Evolutionary conservation across 176 grass and related monocot species (phyloP).

Genomic region (Oryza longistaminata): DNA sequence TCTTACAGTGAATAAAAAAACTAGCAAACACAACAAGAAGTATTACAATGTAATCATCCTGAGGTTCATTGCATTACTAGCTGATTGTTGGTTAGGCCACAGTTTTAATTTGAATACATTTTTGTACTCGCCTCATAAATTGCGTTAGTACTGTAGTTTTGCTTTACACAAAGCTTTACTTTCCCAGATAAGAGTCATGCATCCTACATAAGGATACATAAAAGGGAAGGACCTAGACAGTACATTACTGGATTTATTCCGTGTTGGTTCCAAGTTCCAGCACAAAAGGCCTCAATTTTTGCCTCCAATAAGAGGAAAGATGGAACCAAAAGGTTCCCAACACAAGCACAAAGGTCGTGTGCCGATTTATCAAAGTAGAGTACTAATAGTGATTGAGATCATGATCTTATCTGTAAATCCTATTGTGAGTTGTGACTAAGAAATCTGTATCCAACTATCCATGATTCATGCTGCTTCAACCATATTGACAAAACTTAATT

Average conservation of each 20-base stretch:
- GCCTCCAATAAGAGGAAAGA: background rate
- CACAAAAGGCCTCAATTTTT: background rate
- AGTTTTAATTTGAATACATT: background rate
- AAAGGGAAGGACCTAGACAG: background rate
- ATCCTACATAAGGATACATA: background rate
- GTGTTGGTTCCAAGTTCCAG: background rate
- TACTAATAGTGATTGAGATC: background rate
- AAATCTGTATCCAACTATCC: too few relatives aligned
- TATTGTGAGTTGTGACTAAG: background rate
- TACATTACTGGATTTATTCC: background rate
- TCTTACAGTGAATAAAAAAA: background rate
- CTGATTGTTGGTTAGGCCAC: background rate
- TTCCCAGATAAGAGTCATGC: background rate
- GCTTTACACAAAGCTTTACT: background rate
- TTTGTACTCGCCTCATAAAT: background rate
- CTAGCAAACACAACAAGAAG: background rate
- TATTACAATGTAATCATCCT: background rate
- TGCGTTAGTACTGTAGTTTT: background rate
- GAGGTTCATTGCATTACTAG: background rate
- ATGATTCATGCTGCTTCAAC: background rate
- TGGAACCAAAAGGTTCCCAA: background rate
- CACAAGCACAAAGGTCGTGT: background rate
- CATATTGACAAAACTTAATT: background rate
- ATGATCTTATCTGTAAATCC: background rate
- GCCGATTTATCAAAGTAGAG: background rate